phyloP scores from a whole-genome alignment of 2,329 filamentous ascomycete species.

The Colletotrichum spaethianum region DNA sequence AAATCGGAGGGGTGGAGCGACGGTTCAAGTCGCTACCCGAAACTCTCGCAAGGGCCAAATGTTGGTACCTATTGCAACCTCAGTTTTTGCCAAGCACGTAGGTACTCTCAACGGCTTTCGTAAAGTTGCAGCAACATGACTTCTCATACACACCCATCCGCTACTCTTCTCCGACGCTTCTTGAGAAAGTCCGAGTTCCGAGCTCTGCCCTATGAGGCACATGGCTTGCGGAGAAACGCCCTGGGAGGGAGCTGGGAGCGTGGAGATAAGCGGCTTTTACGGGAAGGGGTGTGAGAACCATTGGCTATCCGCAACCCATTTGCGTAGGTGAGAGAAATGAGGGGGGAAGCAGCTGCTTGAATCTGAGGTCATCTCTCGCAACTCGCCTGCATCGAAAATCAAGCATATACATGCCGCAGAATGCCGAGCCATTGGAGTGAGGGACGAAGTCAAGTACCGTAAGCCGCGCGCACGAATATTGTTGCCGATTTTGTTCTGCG shows the following conservation, averaged over 20 bases:
- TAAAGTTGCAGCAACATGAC: neutral
- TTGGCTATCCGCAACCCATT: neutral
- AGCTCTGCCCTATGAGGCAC: constrained; percentile 28
- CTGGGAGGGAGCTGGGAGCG: neutral
- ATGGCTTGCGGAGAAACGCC: constrained; percentile 28
- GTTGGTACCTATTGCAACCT: constrained; percentile 23
- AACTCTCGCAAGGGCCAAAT: constrained; percentile 35
- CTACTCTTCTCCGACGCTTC: neutral
- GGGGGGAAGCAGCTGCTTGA: constrained; percentile 16
- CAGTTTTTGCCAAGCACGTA: constrained; percentile 12
- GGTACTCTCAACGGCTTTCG: neutral
- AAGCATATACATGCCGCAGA: constrained; percentile 4
- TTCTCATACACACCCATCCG: neutral
- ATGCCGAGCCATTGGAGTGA: constrained; percentile 1
- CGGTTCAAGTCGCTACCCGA: constrained; percentile 38
- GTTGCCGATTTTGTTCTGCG: constrained; percentile 2
- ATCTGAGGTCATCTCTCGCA: constrained; percentile 28
- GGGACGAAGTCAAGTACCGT: neutral
- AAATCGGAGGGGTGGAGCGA: constrained; percentile 21
- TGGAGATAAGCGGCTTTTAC: constrained; percentile 30
- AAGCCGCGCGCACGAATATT: constrained; percentile 24
- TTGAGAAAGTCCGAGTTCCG: constrained; percentile 2
- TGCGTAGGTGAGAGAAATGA: neutral
- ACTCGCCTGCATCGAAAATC: constrained; percentile 6
- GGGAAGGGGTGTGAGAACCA: neutral